Base-by-base conservation (phyloP, 495 filamentous ascomycete genomes). In the Trichoderma erinaceum region DNA sequence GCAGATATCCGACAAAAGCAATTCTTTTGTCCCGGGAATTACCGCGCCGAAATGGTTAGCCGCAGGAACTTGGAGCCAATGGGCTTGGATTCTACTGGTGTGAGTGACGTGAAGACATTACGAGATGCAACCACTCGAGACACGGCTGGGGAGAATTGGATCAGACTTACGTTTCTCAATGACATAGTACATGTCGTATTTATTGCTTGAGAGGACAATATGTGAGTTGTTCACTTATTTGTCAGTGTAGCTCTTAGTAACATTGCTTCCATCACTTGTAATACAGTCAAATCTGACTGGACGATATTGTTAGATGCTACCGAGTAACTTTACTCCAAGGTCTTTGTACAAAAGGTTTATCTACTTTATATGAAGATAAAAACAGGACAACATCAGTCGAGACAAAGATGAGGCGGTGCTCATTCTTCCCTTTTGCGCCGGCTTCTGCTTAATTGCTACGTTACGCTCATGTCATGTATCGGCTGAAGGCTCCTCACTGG, bases 101-200 rank as follows among this genome's bases (percentile, higher is more conserved):
- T 56, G 56, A 61, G 56, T 32, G n/a, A 61, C 56, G 2, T 15
- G n/a, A 32, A 21, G 56, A 32, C 13, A 32, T 61, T 61, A 18
- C 48, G 56, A 61, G 13, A 61, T 61, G 56, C 56, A 61, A 61
- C 25, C 56, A 61, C 56, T 61, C 56, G 56, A 61, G 56, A 61
- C 56, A 61, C 56, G 25, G 13, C 56, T 32, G 29, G 56, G 56
- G 29, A 12, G 25, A 61, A 21, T 32, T 29, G 56, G 25, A 52
- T 61, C 56, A 12, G 25, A 15, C 27, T 3, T 27, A 11, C 12
- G 56, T 61, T 61, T 32, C 56, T 61, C 56, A 61, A 61, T 61
- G 56, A 61, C 56, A 32, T 32, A 21, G 56, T 32, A 15, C 56
- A 61, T 15, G 56, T 32, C 56, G 27, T 61, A 61, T 61, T 61